Evolutionary conservation across 306 rosid species (phyloP).

Genomic region (Prunus persica): DNA sequence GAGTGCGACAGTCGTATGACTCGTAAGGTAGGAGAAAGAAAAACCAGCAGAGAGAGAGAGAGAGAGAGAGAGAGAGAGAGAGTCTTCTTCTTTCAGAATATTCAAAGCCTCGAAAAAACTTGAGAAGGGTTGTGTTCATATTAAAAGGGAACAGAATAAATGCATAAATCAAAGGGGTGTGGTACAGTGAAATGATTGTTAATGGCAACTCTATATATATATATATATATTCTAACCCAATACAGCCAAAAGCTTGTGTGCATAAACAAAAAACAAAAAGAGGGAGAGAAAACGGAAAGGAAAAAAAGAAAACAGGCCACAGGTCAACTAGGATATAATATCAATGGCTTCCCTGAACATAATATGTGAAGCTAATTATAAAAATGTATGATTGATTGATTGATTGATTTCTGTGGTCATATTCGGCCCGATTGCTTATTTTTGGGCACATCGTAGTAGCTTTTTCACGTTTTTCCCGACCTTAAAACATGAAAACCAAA

Average conservation of each 20-base stretch:
- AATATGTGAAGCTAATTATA: not conserved
- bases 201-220: not conserved
- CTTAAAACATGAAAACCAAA: not conserved
- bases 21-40: too few relatives aligned
- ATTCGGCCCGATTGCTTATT: not conserved
- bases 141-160: slow-evolving; percentile 22
- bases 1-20: not conserved
- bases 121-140: slow-evolving; percentile 15
- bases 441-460: not conserved
- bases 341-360: slow-evolving; percentile 17
- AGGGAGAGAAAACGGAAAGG: not conserved
- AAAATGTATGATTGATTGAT: not conserved
- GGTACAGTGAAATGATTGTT: slow-evolving; percentile 27
- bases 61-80: slow-evolving; percentile 13
- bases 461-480: not conserved
- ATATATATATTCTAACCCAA: too few relatives aligned
- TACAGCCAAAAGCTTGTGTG: not conserved
- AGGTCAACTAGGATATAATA: slow-evolving; percentile 12
- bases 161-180: slow-evolving; percentile 26
- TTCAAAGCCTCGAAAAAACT: not conserved
- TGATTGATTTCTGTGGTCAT: not conserved
- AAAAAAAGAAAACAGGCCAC: not conserved
- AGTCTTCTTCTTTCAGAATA: slow-evolving; percentile 1
- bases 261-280: too few relatives aligned
- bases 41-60: not conserved